Evolutionary conservation across 2,329 filamentous ascomycete genomes (phyloP), one percentile per base, ranked within the genome.

Genomic region (Cladosporium velox): DNA sequence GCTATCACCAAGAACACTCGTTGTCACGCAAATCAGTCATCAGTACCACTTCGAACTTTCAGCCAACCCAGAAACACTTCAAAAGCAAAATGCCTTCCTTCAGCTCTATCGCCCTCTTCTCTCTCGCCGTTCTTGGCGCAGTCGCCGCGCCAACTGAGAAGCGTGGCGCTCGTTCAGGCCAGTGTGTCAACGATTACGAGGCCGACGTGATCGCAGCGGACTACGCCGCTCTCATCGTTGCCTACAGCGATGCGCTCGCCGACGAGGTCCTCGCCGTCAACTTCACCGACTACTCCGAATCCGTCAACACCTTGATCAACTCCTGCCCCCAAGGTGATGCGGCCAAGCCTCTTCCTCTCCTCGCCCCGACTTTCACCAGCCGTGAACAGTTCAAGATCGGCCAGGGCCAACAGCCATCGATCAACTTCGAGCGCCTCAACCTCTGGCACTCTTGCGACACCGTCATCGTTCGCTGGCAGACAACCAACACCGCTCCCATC

Each of bases 221-320:
- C 65, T 77, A 71, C 52, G 74, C 68, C 63, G 54, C 70, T 52
- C 70, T 76, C 54, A 75, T 77, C 65, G 67, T 70, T 54, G 65
- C 66, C 66, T 76, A 75, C 70, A 69, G 66, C 64, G 62, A 70
- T 21, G 67, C 52, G 7, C 64, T 71, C 41, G 74, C 75, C 32
- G 67, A 73, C 28, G 67, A 66, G 2, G 63, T 71, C 14, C 70
- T 76, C 24, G 63, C 69, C 26, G 28, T 59, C 1, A 66, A 73
- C 68, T 76, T 75, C 67, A 72, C 67, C 66, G 75, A 77, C 70
- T 75, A 75, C 66, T 72, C 72, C 54, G 73, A 74, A 64, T 71
- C 70, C 66, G 75, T 76, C 69, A 77, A 76, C 68, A 72, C 73
- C 8, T 63, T 77, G 18, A 77, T 77, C 68, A 72, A 74, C 70